phyloP scores from a whole-genome alignment of 2,329 filamentous ascomycete species.

The Colletotrichum costaricense region DNA sequence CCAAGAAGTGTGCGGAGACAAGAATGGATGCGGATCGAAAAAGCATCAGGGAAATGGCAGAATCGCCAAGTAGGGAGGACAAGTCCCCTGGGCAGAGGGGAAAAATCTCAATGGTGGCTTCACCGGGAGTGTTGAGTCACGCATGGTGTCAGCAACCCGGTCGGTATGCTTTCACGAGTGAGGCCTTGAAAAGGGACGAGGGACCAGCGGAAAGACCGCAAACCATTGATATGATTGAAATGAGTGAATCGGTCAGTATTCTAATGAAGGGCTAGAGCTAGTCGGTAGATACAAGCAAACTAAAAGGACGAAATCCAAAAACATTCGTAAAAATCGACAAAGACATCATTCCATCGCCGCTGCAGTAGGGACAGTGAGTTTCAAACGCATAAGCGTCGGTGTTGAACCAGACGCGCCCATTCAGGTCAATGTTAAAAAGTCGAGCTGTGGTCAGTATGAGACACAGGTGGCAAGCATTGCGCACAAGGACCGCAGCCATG shows the following conservation, averaged over 20 bases:
- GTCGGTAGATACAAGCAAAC: constrained; percentile 25
- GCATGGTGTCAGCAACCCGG: not conserved
- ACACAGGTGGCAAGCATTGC: constrained; percentile 17
- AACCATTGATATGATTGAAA: constrained; percentile 26
- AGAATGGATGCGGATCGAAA: not conserved
- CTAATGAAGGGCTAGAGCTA: constrained; percentile 37
- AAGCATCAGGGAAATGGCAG: not conserved
- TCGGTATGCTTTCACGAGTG: not conserved
- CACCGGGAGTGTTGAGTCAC: not conserved
- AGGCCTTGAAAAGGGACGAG: not conserved
- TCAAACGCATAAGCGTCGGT: not conserved
- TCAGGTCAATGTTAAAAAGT: constrained; percentile 18
- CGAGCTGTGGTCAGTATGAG: constrained; percentile 27
- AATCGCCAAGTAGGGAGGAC: not conserved
- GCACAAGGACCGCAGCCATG: not conserved
- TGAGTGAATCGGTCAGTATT: constrained; percentile 22
- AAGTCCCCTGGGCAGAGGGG: not conserved
- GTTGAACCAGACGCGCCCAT: constrained; percentile 27
- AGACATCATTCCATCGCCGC: not conserved
- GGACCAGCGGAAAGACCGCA: not conserved
- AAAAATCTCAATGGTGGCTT: not conserved
- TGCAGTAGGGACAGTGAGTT: constrained; percentile 10
- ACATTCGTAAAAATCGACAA: constrained; percentile 13
- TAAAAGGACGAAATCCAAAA: constrained; percentile 3
- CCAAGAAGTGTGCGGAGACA: not conserved